Evolutionary conservation across 108 stramenopile genomes (phyloP).

Genomic region (Cyclotella choctawhatcheeana): DNA sequence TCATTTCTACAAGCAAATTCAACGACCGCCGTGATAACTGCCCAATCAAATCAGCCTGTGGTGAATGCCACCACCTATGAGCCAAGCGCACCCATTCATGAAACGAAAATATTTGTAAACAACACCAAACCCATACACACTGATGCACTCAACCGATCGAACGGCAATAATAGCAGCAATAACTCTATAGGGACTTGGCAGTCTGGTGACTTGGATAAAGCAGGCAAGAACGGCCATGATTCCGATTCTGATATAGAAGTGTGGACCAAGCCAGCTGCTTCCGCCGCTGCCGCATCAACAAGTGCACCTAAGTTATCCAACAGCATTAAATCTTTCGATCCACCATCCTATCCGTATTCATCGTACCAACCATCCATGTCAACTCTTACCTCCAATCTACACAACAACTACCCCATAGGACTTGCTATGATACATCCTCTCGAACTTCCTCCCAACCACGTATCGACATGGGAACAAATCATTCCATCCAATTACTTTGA

Average conservation of each 20-base stretch:
- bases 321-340: background rate
- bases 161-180: background rate
- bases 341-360: background rate
- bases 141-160: too few relatives aligned
- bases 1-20: too few relatives aligned
- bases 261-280: background rate
- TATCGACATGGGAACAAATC: slow-evolving; percentile 43
- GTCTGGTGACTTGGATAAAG: too few relatives aligned
- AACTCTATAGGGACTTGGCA: too few relatives aligned
- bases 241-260: slow-evolving; percentile 24
- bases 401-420: background rate
- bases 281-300: background rate
- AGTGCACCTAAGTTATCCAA: background rate
- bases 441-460: slow-evolving; percentile 23
- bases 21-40: too few relatives aligned
- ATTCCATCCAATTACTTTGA: slow-evolving; percentile 22
- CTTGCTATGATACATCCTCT: background rate
- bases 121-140: too few relatives aligned
- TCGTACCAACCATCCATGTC: background rate
- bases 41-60: too few relatives aligned
- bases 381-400: background rate
- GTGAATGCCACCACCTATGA: too few relatives aligned
- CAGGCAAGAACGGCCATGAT: background rate
- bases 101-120: too few relatives aligned
- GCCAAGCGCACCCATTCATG: too few relatives aligned